A percentile compares a stretch with the other conserved stretches of the same genome.
Conservation (phyloP, 2,329 filamentous ascomycete genomes). For the Paecilomyces sp. region DNA sequence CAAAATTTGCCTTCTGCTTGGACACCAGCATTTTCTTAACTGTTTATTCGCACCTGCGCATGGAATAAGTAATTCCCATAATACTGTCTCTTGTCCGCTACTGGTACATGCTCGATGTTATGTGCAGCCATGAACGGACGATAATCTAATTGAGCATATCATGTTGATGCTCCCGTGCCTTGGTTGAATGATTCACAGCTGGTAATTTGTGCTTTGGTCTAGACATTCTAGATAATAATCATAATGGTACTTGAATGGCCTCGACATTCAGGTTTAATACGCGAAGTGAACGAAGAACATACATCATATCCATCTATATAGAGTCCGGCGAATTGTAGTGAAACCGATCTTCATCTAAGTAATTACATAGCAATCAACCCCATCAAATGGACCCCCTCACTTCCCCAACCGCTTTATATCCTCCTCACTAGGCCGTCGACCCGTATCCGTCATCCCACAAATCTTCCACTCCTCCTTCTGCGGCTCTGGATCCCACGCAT, state of each 20-base stretch:
- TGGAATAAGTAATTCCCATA: background rate
- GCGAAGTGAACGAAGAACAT: background rate
- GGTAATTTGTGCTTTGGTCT: background rate
- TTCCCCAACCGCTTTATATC: too few species aligned
- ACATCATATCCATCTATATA: too few species aligned
- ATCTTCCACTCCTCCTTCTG: too few species aligned
- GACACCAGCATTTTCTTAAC: background rate
- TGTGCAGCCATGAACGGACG: background rate
- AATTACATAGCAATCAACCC: too few species aligned
- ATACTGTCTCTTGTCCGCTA: background rate
- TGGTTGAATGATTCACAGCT: background rate
- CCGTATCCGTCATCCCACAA: too few species aligned
- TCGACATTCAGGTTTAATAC: background rate
- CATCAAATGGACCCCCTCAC: too few species aligned
- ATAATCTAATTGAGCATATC: background rate
- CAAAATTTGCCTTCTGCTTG: background rate
- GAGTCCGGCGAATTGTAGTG: too few species aligned
- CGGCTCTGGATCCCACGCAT: too few species aligned
- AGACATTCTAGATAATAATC: background rate
- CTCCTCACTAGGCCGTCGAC: too few species aligned
- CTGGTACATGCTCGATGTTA: background rate
- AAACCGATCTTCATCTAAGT: too few species aligned
- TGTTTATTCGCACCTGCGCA: background rate
- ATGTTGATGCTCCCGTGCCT: background rate
- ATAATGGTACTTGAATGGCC: background rate